Evolutionary conservation across 2,329 filamentous ascomycete genomes (phyloP).

Genomic region (Beauveria rudraprayagi): DNA sequence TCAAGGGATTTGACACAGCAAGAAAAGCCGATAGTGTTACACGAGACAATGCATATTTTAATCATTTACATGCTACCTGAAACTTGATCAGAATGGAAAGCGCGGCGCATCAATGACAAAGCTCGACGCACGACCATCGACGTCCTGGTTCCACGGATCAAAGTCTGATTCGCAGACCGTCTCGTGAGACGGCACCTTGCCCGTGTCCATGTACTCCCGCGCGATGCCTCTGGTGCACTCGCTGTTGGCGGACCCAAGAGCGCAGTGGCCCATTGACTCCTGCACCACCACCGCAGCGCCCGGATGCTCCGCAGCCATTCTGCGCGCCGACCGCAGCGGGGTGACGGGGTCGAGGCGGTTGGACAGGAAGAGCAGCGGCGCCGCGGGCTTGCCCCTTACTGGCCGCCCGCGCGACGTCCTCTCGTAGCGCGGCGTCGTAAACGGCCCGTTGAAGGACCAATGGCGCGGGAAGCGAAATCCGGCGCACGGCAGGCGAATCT

Average conservation of each 20-base stretch:
- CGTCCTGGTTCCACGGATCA: constrained; percentile 3
- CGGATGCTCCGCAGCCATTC: constrained; percentile 14
- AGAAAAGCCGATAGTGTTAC: too few species aligned
- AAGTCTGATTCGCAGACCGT: constrained; percentile 16
- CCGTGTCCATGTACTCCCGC: constrained; percentile 15
- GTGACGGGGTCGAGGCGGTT: constrained; percentile 32
- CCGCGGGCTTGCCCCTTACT: constrained; percentile 20
- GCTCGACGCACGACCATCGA: neutral
- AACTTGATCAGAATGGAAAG: neutral
- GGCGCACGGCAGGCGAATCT: constrained; percentile 24
- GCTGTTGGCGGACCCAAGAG: constrained; percentile 10
- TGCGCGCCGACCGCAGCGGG: constrained; percentile 27
- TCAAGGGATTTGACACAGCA: too few species aligned
- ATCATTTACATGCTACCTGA: neutral
- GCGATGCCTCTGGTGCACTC: constrained; percentile 12
- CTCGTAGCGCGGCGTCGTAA: constrained; percentile 11
- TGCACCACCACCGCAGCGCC: constrained; percentile 19
- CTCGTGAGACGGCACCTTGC: constrained; percentile 14
- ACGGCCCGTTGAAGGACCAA: constrained; percentile 23
- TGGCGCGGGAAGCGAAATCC: constrained; percentile 24
- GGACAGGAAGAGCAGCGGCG: constrained; percentile 30
- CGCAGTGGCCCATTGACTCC: constrained; percentile 16
- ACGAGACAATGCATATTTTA: too few species aligned
- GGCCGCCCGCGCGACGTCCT: constrained; percentile 6
- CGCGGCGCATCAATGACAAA: neutral